These are phyloP conservation scores for Debaryomyces subglobosus DNA, from an alignment of 1,139 yeast species.

Conservation along the genomic window DNA sequence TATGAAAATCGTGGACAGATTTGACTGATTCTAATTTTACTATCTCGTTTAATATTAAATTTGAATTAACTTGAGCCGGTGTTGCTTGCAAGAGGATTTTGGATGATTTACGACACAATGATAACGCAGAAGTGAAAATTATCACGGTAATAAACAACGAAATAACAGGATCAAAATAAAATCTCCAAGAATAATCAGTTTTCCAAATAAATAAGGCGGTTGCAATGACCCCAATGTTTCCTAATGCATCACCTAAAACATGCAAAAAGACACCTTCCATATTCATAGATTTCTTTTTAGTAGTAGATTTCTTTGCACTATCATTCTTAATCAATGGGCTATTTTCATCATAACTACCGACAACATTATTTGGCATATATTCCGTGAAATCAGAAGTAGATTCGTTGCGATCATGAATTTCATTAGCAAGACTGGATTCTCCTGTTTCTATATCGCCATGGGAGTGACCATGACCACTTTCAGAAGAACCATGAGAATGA, in stretches of 20 bases:
- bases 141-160: slow-evolving; percentile 85
- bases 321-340: slow-evolving; percentile 32
- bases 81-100: slow-evolving; percentile 91
- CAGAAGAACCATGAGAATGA: slow-evolving; percentile 49
- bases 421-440: slow-evolving; percentile 17
- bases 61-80: slow-evolving; percentile 79
- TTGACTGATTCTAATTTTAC: slow-evolving; percentile 68
- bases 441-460: slow-evolving; percentile 21
- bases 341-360: slow-evolving; percentile 35
- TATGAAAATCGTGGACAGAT: slow-evolving; percentile 92
- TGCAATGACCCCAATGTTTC: slow-evolving; percentile 88
- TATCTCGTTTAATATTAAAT: slow-evolving; percentile 71
- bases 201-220: slow-evolving; percentile 95
- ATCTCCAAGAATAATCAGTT: slow-evolving; percentile 87
- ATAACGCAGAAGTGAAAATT: slow-evolving; percentile 89
- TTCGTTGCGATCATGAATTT: slow-evolving; percentile 29
- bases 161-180: slow-evolving; percentile 80
- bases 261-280: slow-evolving; percentile 98
- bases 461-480: slow-evolving; percentile 23
- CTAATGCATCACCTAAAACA: slow-evolving; percentile 94
- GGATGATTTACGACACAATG: slow-evolving; percentile 84
- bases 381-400: slow-evolving; percentile 33
- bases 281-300: slow-evolving; percentile 68
- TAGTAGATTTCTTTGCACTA: slow-evolving; percentile 20
- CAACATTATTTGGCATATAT: slow-evolving; percentile 45